These are phyloP conservation scores for Paramyrothecium roridum DNA, from an alignment of 2,329 filamentous ascomycete species.

Conservation along the genomic window DNA sequence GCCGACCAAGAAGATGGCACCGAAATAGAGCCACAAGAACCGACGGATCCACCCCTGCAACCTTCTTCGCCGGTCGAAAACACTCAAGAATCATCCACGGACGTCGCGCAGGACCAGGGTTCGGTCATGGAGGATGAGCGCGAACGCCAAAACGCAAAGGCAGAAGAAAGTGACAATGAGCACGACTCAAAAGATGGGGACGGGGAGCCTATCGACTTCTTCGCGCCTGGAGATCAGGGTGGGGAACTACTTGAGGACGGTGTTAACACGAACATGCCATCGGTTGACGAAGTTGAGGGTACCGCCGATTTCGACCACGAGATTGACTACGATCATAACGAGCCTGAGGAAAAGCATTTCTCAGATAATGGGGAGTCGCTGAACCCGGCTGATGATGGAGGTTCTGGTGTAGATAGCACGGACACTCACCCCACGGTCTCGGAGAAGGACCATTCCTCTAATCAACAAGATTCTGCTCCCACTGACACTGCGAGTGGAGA, in stretches of 20 bases:
- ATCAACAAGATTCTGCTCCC: not conserved
- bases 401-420: too few relatives aligned
- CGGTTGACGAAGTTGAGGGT: slow-evolving; percentile 10
- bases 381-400: not conserved
- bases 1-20: slow-evolving; percentile 11
- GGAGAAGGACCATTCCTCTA: too few relatives aligned
- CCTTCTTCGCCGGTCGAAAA: too few relatives aligned
- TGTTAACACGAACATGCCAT: not conserved
- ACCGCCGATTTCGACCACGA: slow-evolving; percentile 23
- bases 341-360: not conserved
- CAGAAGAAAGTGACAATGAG: slow-evolving; percentile 2
- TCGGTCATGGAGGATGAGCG: not conserved
- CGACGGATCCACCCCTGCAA: slow-evolving; percentile 7
- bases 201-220: not conserved
- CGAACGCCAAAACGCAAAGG: slow-evolving; percentile 9
- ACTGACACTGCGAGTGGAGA: slow-evolving; percentile 1
- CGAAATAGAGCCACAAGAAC: slow-evolving; percentile 15
- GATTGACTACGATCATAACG: slow-evolving; percentile 31
- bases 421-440: too few relatives aligned
- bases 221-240: slow-evolving; percentile 2
- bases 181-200: not conserved
- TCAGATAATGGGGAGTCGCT: not conserved
- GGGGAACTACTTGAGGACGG: not conserved
- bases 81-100: too few relatives aligned
- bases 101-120: too few relatives aligned